phyloP scores from a whole-genome alignment of 495 filamentous ascomycete species.

The Alectoria sarmentosa region DNA sequence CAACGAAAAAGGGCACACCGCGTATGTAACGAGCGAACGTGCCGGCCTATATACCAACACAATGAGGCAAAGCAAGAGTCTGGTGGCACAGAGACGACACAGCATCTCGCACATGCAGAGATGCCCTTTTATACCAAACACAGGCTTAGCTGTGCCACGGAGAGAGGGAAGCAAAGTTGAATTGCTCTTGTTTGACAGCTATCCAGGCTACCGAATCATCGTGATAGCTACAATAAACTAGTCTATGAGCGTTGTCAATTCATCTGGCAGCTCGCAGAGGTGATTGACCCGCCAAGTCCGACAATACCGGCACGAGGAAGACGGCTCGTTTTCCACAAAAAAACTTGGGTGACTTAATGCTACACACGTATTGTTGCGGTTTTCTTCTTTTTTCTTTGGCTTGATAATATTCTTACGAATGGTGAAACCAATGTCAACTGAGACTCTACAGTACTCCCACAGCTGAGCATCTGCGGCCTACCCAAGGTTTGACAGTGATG shows the following conservation, averaged over 20 bases:
- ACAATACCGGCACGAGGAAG: not conserved
- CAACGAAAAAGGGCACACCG: slow-evolving; percentile 10
- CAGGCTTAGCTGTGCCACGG: not conserved
- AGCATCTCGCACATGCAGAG: not conserved
- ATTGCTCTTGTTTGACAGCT: not conserved
- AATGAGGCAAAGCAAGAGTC: not conserved
- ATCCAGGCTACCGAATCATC: too few species aligned
- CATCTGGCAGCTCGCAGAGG: not conserved
- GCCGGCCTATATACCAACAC: too few species aligned
- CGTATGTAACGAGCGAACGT: too few species aligned
- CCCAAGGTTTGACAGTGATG: too few species aligned
- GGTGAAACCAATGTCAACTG: too few species aligned
- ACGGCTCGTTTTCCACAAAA: not conserved
- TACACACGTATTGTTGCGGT: too few species aligned
- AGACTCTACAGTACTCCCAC: too few species aligned
- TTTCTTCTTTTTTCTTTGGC: too few species aligned
- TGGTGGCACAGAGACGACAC: not conserved
- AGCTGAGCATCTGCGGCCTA: too few species aligned
- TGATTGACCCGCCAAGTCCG: not conserved
- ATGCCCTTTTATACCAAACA: not conserved
- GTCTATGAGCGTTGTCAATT: not conserved
- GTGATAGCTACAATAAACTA: not conserved
- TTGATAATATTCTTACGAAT: too few species aligned
- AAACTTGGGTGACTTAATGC: too few species aligned
- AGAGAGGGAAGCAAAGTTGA: too few species aligned